These are phyloP conservation scores for Plasmopara viticola DNA, from an alignment of 352 stramenopile genomes.

Conservation along the genomic window DNA sequence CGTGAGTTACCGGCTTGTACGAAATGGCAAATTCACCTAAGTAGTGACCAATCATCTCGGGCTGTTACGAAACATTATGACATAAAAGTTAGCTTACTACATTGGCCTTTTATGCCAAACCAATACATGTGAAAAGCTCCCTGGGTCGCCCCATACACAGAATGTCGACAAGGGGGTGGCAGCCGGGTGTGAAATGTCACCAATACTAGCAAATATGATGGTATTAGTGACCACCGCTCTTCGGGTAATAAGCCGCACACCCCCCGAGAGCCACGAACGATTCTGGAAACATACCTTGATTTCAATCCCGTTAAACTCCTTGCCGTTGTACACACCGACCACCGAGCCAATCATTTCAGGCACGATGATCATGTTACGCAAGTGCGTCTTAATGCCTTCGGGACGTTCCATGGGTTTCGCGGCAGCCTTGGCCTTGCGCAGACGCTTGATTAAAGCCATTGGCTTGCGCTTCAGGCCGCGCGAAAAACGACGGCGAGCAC, in stretches of 20 bases:
- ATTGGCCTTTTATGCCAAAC: too few species aligned
- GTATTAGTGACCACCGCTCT: conserved; percentile 32
- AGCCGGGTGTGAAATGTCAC: conserved; percentile 28
- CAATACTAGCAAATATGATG: neutral
- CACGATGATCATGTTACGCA: conserved; percentile 99
- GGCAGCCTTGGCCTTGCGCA: conserved; percentile 99
- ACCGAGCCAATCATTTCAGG: conserved; percentile 99
- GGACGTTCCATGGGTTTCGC: conserved; percentile 96
- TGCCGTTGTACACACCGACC: conserved; percentile 99
- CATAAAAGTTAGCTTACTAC: too few species aligned
- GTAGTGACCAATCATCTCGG: conserved; percentile 99
- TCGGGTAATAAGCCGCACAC: conserved; percentile 68
- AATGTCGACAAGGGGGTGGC: conserved; percentile 74
- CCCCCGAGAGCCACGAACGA: conserved; percentile 72
- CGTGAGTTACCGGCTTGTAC: conserved; percentile 96
- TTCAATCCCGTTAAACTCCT: conserved; percentile 99
- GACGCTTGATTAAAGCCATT: conserved; percentile 99
- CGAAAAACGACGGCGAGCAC: conserved; percentile 96
- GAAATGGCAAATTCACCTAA: conserved; percentile 99
- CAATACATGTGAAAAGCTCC: conserved; percentile 30
- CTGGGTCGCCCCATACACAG: conserved; percentile 88
- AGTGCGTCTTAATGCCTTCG: conserved; percentile 98
- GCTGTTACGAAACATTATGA: conserved; percentile 32
- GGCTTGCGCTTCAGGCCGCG: conserved; percentile 99
- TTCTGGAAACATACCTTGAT: conserved; percentile 95